phyloP scores from a whole-genome alignment of 2,329 filamentous ascomycete species.

The Orbilia ellipsospora region DNA sequence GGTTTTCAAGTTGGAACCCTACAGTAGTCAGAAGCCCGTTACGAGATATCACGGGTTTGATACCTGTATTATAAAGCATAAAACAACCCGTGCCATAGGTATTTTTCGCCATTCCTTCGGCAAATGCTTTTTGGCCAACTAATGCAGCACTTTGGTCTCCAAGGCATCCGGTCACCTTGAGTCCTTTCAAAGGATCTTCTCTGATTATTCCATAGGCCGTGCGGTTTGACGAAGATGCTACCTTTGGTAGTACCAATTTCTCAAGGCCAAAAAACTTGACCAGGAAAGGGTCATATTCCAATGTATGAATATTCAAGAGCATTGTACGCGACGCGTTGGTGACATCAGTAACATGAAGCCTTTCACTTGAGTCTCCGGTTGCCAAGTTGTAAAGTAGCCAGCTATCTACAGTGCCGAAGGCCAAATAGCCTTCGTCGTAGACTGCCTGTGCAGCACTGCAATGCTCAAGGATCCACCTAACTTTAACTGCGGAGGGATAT shows the following conservation, averaged over 20 bases:
- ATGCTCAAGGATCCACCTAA: constrained; percentile 83
- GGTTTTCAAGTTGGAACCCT: constrained; percentile 80
- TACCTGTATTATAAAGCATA: constrained; percentile 86
- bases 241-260: constrained; percentile 82
- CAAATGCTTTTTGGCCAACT: constrained; percentile 86
- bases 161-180: constrained; percentile 82
- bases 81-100: constrained; percentile 93
- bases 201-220: constrained; percentile 77
- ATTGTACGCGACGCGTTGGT: constrained; percentile 91
- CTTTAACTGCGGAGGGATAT: constrained; percentile 86
- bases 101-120: constrained; percentile 84
- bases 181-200: constrained; percentile 74
- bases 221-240: constrained; percentile 81
- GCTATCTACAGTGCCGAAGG: constrained; percentile 87
- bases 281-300: constrained; percentile 81
- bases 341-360: constrained; percentile 82
- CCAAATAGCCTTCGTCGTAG: constrained; percentile 79
- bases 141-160: constrained; percentile 88
- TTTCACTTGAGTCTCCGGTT: constrained; percentile 71
- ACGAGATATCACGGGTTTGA: constrained; percentile 84
- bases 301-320: constrained; percentile 88
- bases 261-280: constrained; percentile 81
- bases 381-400: constrained; percentile 90
- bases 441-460: constrained; percentile 71
- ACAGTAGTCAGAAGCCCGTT: constrained; percentile 87